phyloP scores from a whole-genome alignment of 2,329 filamentous ascomycete genomes.

The Rugonectria rugulosa region DNA sequence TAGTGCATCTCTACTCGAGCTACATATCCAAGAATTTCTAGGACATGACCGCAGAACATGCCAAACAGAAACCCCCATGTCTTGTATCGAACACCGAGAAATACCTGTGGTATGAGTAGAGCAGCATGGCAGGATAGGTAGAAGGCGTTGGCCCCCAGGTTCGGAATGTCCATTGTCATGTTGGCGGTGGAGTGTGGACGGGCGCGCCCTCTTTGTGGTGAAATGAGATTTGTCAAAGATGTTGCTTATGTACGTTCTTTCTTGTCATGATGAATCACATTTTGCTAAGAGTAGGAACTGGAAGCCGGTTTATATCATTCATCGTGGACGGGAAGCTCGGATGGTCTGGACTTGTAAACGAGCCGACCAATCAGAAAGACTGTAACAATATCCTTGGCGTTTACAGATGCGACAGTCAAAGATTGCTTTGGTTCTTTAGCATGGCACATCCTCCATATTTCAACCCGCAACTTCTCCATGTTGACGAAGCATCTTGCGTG shows the following conservation, averaged over 20 bases:
- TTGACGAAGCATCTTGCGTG: not conserved
- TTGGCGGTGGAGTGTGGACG: not conserved
- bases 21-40: constrained; percentile 66
- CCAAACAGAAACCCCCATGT: constrained; percentile 51
- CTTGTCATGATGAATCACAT: too few species aligned
- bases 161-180: constrained; percentile 27
- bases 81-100: constrained; percentile 49
- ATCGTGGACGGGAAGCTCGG: not conserved
- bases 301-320: constrained; percentile 2
- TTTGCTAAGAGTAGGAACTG: not conserved
- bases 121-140: constrained; percentile 52
- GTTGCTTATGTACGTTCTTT: too few species aligned
- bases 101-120: constrained; percentile 53
- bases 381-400: not conserved
- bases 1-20: constrained; percentile 65
- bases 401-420: not conserved
- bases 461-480: not conserved
- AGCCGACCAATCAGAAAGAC: constrained; percentile 13
- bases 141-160: constrained; percentile 31
- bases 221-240: not conserved
- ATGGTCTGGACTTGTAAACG: constrained; percentile 9
- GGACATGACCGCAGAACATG: constrained; percentile 60
- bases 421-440: not conserved
- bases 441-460: constrained; percentile 1
- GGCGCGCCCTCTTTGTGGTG: not conserved